Conservation (phyloP, 164 flowering plant genomes). For the Nymphaea thermarum region DNA sequence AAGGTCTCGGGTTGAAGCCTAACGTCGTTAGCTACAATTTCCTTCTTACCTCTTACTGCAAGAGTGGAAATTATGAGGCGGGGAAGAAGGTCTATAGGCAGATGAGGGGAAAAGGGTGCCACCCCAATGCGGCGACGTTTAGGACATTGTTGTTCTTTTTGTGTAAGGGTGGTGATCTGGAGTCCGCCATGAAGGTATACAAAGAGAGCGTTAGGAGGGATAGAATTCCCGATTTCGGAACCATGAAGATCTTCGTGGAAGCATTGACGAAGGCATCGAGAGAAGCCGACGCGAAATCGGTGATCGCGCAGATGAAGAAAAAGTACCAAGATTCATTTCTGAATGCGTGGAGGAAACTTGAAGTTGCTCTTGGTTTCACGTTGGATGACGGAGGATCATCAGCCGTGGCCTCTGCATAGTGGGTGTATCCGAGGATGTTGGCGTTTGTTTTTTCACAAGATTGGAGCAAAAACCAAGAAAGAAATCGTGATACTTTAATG, state of each 20-base stretch:
- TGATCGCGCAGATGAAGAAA: slow-evolving; percentile 47
- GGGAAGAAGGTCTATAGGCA: slow-evolving; percentile 52
- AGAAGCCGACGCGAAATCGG: slow-evolving; percentile 35
- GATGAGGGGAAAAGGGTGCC: slow-evolving; percentile 32
- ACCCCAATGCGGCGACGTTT: slow-evolving; percentile 68
- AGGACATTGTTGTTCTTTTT: slow-evolving; percentile 38
- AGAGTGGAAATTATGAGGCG: slow-evolving; percentile 48
- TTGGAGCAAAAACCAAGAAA: too few relatives aligned
- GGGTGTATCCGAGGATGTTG: too few relatives aligned
- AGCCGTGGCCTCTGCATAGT: too few relatives aligned
- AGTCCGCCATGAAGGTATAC: slow-evolving; percentile 39
- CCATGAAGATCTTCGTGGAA: slow-evolving; percentile 42
- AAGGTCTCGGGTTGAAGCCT: slow-evolving; percentile 37
- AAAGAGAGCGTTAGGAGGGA: slow-evolving; percentile 43
- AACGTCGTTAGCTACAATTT: slow-evolving; percentile 54
- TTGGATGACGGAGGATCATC: not conserved
- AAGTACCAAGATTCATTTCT: slow-evolving; percentile 38
- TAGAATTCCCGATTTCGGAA: slow-evolving; percentile 54
- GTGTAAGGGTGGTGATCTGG: slow-evolving; percentile 33
- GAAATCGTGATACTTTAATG: too few relatives aligned
- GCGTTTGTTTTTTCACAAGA: too few relatives aligned
- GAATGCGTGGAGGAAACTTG: slow-evolving; percentile 60
- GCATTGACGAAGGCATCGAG: slow-evolving; percentile 48
- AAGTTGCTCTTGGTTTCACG: slow-evolving; percentile 40
- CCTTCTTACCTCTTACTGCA: slow-evolving; percentile 46